Conservation (phyloP, 495 filamentous ascomycete species). For the Aspergillus ostianus region DNA sequence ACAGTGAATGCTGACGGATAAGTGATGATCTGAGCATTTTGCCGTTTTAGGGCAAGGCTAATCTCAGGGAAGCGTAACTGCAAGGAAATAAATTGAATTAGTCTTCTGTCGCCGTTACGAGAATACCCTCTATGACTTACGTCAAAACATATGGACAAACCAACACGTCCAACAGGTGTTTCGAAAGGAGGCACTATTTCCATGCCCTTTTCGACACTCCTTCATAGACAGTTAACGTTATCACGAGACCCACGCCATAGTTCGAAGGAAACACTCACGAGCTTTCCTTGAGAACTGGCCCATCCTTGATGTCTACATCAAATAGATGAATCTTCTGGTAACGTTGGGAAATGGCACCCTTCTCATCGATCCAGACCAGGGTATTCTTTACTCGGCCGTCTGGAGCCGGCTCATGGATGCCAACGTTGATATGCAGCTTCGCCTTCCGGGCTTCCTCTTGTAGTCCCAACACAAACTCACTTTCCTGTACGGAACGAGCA, state of each 20-base stretch:
- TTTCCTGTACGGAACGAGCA: constrained; percentile 53
- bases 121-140: constrained; percentile 36
- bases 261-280: constrained; percentile 26
- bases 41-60: constrained; percentile 61
- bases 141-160: constrained; percentile 86
- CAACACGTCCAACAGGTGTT: constrained; percentile 71
- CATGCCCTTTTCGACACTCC: constrained; percentile 60
- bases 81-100: neutral
- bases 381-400: constrained; percentile 59
- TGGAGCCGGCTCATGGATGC: constrained; percentile 76
- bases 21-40: constrained; percentile 72
- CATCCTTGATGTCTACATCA: constrained; percentile 65
- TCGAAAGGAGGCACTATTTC: constrained; percentile 65
- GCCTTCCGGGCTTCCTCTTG: constrained; percentile 60
- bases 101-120: neutral
- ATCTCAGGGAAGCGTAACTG: constrained; percentile 79
- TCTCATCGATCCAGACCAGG: constrained; percentile 67
- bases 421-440: constrained; percentile 75
- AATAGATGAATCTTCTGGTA: constrained; percentile 83
- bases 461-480: constrained; percentile 70
- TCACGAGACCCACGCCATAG: neutral
- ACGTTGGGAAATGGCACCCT: constrained; percentile 57
- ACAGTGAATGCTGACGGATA: constrained; percentile 92
- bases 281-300: constrained; percentile 64
- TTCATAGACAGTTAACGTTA: constrained; percentile 12